These are phyloP conservation scores for Aureobasidium lini DNA, from an alignment of 2,329 filamentous ascomycete genomes.

Conservation along the genomic window DNA sequence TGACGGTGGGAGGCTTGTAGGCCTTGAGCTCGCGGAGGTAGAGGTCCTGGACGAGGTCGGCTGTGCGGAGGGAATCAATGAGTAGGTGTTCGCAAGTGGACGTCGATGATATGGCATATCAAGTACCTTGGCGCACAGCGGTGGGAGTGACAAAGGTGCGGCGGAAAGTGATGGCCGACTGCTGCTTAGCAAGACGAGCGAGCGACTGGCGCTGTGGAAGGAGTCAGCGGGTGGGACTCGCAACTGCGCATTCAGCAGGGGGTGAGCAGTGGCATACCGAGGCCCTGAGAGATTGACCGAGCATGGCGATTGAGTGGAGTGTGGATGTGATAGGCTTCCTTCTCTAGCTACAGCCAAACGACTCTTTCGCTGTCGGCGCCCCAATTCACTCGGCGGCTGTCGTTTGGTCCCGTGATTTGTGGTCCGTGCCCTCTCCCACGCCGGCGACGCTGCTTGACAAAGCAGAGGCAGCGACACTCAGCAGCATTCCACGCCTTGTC, in stretches of 20 bases:
- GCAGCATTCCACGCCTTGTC: not conserved
- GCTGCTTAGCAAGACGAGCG: conserved; percentile 53
- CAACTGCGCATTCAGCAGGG: not conserved
- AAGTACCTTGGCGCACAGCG: conserved; percentile 54
- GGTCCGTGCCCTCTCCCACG: not conserved
- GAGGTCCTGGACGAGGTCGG: conserved; percentile 95
- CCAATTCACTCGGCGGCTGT: not conserved
- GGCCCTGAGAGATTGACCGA: conserved; percentile 55
- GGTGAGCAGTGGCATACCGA: conserved; percentile 38
- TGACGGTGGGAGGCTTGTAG: conserved; percentile 81
- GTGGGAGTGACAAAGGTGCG: conserved; percentile 58
- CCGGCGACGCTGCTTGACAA: not conserved
- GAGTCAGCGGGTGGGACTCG: conserved; percentile 21
- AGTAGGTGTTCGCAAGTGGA: not conserved
- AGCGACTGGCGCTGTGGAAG: conserved; percentile 50
- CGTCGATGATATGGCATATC: not conserved
- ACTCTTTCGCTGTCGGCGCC: conserved; percentile 4
- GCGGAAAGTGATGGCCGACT: conserved; percentile 46
- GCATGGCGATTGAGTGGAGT: conserved; percentile 36
- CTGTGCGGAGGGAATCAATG: conserved; percentile 40
- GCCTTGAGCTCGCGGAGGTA: conserved; percentile 93
- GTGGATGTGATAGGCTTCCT: conserved; percentile 3
- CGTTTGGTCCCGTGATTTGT: not conserved
- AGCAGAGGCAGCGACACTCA: not conserved
- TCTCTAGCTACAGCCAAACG: not conserved